These are phyloP conservation scores for Ceraceosorus bombacis DNA, from an alignment of 1,284 basidiomycete genomes.

Conservation along the genomic window DNA sequence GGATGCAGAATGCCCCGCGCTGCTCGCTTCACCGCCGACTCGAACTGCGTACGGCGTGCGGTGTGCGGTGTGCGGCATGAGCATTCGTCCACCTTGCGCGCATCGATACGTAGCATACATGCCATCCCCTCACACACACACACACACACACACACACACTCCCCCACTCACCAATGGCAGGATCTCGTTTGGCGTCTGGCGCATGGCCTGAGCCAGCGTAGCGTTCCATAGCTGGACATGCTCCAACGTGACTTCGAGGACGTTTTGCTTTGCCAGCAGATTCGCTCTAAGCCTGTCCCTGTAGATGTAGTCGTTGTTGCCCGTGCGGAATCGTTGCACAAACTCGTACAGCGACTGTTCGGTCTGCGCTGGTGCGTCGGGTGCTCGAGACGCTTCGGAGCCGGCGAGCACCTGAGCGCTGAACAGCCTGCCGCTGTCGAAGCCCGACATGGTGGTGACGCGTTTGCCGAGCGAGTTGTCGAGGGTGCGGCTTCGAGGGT, in stretches of 20 bases:
- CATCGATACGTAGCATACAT: neutral
- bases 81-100: neutral
- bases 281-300: constrained; percentile 87
- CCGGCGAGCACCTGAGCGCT: constrained; percentile 41
- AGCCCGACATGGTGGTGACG: constrained; percentile 41
- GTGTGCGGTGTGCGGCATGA: neutral
- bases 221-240: constrained; percentile 88
- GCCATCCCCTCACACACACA: neutral
- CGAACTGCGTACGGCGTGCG: constrained; percentile 19
- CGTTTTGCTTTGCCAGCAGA: constrained; percentile 78
- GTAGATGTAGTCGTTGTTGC: constrained; percentile 41
- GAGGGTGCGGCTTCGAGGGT: too few relatives aligned
- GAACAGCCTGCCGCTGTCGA: constrained; percentile 43
- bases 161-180: constrained; percentile 66
- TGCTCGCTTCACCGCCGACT: constrained; percentile 40
- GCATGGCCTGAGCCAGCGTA: constrained; percentile 80
- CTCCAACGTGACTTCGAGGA: constrained; percentile 83
- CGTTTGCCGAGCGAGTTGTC: too few relatives aligned
- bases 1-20: constrained; percentile 45
- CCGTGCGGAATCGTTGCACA: constrained; percentile 44
- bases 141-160: neutral
- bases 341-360: constrained; percentile 46
- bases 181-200: constrained; percentile 80
- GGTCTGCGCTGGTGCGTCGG: constrained; percentile 44
- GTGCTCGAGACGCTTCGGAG: constrained; percentile 34